Evolutionary conservation across 805 yeast genomes (phyloP).

Genomic region (Sugiyamaella chiloensis): DNA sequence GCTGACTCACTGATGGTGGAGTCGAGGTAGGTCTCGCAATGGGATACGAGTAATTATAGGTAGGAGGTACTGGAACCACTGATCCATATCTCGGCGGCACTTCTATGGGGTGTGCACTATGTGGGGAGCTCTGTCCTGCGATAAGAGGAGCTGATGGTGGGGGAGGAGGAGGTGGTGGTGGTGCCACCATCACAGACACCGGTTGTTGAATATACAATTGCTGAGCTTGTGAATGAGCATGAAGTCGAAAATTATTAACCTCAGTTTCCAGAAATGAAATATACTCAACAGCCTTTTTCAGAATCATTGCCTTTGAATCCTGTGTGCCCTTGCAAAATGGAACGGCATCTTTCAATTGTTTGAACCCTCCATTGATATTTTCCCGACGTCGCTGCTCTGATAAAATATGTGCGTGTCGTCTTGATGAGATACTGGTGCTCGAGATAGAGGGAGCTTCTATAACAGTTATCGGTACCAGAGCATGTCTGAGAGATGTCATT

Average conservation of each 20-base stretch:
- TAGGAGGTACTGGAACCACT: constrained; percentile 5
- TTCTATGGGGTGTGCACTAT: not conserved
- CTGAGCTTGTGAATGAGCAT: constrained; percentile 2
- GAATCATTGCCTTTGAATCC: constrained; percentile 46
- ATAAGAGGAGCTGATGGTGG: not conserved
- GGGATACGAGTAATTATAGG: constrained; percentile 8
- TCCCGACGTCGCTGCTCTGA: constrained; percentile 48
- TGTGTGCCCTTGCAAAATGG: constrained; percentile 42
- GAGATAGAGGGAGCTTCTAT: constrained; percentile 25
- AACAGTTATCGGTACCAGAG: constrained; percentile 18
- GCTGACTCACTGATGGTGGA: constrained; percentile 9
- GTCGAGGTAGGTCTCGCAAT: constrained; percentile 17
- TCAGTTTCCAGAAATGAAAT: constrained; percentile 39
- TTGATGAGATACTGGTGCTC: constrained; percentile 23
- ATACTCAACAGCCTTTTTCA: constrained; percentile 43
- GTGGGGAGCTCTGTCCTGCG: not conserved
- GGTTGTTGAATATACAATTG: constrained; percentile 5
- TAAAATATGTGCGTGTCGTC: constrained; percentile 42
- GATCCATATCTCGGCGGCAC: constrained; percentile 5
- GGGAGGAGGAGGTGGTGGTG: constrained; percentile 4
- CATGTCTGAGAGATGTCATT: not conserved
- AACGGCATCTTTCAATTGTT: constrained; percentile 37
- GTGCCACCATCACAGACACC: not conserved
- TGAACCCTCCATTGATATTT: constrained; percentile 46
- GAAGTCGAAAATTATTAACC: constrained; percentile 17